These are phyloP conservation scores for Agapanthus africanus DNA, from an alignment of 106 monocot genomes.

Conservation along the genomic window DNA sequence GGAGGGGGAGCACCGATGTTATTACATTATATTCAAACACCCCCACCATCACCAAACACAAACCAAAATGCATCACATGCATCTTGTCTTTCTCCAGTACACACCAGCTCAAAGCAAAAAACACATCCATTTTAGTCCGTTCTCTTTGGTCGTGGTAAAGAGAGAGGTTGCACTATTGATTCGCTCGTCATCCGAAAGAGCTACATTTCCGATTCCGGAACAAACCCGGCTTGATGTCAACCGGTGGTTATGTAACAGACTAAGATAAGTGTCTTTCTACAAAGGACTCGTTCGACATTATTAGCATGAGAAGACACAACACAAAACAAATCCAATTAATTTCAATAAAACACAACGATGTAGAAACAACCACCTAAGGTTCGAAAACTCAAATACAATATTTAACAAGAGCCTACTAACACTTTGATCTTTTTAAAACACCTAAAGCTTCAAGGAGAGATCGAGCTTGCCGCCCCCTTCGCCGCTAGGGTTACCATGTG, in stretches of 20 bases:
- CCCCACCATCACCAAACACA: background rate
- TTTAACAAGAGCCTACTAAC: too few relatives aligned
- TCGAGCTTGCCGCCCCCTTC: conserved; percentile 12
- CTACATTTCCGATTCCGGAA: background rate
- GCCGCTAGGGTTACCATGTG: too few relatives aligned
- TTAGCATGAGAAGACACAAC: too few relatives aligned
- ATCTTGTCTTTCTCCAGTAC: background rate
- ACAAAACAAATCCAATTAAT: too few relatives aligned
- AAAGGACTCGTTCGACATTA: too few relatives aligned
- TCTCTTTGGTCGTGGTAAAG: too few relatives aligned
- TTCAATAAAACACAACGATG: too few relatives aligned
- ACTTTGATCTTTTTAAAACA: too few relatives aligned
- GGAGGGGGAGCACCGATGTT: background rate
- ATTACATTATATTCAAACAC: background rate
- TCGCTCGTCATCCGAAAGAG: too few relatives aligned
- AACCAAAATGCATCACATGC: background rate
- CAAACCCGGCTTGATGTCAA: background rate
- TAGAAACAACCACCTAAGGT: background rate
- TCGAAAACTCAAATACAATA: background rate
- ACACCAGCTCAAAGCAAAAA: background rate
- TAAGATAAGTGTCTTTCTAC: background rate
- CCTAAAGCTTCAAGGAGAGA: conserved; percentile 37
- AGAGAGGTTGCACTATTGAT: too few relatives aligned
- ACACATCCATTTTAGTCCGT: too few relatives aligned
- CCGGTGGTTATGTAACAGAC: background rate